A percentile compares a stretch with the other conserved stretches of the same genome.
Evolutionary conservation across 139 green algal genomes (phyloP).

Genomic region (Micractinium conductrix): DNA sequence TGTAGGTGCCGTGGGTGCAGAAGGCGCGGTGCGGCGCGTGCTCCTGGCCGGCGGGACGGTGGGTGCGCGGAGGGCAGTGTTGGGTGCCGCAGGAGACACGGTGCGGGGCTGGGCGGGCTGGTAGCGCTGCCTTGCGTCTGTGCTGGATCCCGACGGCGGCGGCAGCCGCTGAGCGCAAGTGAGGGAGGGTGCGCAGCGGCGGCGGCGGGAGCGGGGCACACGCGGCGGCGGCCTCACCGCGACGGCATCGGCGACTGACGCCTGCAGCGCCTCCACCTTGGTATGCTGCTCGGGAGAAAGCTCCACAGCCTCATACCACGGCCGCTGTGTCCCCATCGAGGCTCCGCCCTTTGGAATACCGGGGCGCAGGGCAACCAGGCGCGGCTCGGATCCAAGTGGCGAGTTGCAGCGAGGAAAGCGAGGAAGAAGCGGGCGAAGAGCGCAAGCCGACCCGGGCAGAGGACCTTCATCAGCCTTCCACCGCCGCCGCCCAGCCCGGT

Average conservation of each 20-base stretch:
- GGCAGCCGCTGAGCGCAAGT: not conserved
- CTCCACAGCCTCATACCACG: constrained; percentile 13
- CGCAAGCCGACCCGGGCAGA: too few relatives aligned
- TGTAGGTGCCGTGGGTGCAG: constrained; percentile 73
- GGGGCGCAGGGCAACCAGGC: too few relatives aligned
- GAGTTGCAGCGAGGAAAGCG: too few relatives aligned
- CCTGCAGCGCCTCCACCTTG: constrained; percentile 1
- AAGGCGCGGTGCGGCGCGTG: constrained; percentile 34
- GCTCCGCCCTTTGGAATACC: too few relatives aligned
- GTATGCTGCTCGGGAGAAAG: not conserved
- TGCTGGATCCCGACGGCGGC: not conserved
- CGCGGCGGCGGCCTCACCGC: not conserved
- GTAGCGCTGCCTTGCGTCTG: too few relatives aligned
- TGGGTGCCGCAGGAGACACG: not conserved
- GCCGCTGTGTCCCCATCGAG: not conserved
- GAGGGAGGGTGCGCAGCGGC: not conserved
- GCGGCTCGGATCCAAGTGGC: too few relatives aligned
- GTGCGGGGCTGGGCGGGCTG: not conserved
- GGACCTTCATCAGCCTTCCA: too few relatives aligned
- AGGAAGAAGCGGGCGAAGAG: too few relatives aligned
- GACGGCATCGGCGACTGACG: not conserved
- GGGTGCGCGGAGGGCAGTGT: not conserved
- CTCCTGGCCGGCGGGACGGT: constrained; percentile 15
- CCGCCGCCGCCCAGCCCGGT: too few relatives aligned
- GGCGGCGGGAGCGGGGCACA: not conserved